phyloP scores from a whole-genome alignment of 2,329 filamentous ascomycete species.

The Alternaria infectoria region DNA sequence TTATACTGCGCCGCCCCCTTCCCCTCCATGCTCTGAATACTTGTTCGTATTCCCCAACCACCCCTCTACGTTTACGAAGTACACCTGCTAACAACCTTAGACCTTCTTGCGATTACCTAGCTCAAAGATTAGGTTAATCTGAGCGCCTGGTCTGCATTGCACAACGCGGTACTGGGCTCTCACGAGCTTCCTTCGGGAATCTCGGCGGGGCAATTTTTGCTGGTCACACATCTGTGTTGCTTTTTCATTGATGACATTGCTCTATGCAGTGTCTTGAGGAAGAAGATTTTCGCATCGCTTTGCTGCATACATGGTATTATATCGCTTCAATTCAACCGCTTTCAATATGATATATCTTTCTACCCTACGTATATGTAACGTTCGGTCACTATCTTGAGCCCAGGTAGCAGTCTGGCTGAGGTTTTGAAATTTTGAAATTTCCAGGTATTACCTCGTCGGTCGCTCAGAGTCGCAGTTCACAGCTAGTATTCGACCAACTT shows the following conservation, averaged over 20 bases:
- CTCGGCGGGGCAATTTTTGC: constrained; percentile 43
- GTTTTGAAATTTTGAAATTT: background rate
- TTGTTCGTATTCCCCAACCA: too few species aligned
- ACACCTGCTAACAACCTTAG: too few species aligned
- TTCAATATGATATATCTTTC: background rate
- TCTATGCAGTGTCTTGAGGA: constrained; percentile 45
- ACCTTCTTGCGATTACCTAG: constrained; percentile 42
- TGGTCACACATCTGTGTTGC: constrained; percentile 15
- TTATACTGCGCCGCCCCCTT: background rate
- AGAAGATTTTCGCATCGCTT: constrained; percentile 21
- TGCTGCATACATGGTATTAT: background rate
- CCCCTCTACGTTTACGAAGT: too few species aligned
- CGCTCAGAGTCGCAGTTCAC: too few species aligned
- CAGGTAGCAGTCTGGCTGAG: background rate
- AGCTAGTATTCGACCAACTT: background rate
- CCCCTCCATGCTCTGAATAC: too few species aligned
- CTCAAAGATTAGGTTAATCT: constrained; percentile 40
- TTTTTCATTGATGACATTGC: constrained; percentile 49
- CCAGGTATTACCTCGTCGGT: too few species aligned
- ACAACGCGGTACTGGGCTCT: constrained; percentile 43
- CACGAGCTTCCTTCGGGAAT: constrained; percentile 45
- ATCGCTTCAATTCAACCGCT: fast-evolving
- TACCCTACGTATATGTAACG: background rate
- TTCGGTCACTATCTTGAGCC: background rate
- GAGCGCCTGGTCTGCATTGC: constrained; percentile 44